Evolutionary conservation across 2,329 filamentous ascomycete genomes (phyloP).

Genomic region (Fusarium sp.): DNA sequence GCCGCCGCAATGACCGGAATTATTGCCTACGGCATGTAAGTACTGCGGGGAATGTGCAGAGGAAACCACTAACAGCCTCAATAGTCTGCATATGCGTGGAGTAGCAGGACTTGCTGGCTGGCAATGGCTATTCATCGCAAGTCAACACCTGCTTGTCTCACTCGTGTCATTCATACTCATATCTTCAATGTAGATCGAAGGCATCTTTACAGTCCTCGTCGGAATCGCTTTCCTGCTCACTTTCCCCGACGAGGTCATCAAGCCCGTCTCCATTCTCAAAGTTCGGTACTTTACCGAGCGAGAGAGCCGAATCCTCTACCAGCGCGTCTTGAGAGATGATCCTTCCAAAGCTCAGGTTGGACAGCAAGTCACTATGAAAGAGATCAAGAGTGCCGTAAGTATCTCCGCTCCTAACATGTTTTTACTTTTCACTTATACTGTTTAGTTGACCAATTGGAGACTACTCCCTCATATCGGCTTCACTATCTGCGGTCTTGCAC

Average conservation of each 20-base stretch:
- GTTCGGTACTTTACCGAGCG: conserved; percentile 53
- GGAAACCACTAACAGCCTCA: too few relatives aligned
- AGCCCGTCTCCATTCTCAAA: conserved; percentile 50
- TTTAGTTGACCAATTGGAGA: conserved; percentile 55
- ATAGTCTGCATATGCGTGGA: conserved; percentile 27
- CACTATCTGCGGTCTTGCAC: conserved; percentile 52
- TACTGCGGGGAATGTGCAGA: neutral
- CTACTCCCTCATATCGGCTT: conserved; percentile 53
- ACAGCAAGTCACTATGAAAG: conserved; percentile 48
- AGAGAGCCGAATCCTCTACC: conserved; percentile 53
- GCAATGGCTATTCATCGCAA: conserved; percentile 74
- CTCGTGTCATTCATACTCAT: too few relatives aligned
- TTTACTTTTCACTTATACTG: neutral
- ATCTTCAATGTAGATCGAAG: conserved; percentile 49
- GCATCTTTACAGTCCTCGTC: conserved; percentile 54
- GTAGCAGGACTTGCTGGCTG: conserved; percentile 70
- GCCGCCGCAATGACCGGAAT: conserved; percentile 59
- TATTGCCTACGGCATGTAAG: conserved; percentile 57
- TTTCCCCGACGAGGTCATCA: conserved; percentile 50
- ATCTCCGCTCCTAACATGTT: neutral
- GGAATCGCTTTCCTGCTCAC: conserved; percentile 52
- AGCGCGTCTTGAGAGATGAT: conserved; percentile 47
- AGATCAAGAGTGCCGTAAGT: conserved; percentile 53
- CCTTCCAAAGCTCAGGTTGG: conserved; percentile 52
- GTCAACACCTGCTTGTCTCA: neutral